A percentile compares a stretch with the other conserved stretches of the same genome.
These are phyloP conservation scores for Venturia asperata DNA, from an alignment of 2,329 filamentous ascomycete species.

Conservation along the genomic window DNA sequence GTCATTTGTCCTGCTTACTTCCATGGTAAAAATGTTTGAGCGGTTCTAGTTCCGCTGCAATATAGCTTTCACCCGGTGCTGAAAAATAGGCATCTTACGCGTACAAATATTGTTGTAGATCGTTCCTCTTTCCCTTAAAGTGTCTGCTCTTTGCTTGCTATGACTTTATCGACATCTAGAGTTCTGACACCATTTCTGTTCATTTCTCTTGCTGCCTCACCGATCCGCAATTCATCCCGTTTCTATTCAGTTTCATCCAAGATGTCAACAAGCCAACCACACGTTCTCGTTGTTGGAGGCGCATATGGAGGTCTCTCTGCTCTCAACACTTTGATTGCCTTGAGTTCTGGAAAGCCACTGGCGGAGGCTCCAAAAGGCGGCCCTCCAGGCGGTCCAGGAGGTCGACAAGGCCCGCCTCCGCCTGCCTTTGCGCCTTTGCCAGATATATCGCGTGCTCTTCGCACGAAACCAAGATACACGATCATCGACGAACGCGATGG, in stretches of 20 bases:
- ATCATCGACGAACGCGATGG: slow-evolving; percentile 75
- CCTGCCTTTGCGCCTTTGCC: neutral
- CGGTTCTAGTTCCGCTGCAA: slow-evolving; percentile 1
- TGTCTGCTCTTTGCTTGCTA: neutral
- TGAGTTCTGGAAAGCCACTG: slow-evolving; percentile 51
- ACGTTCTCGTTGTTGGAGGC: slow-evolving; percentile 60
- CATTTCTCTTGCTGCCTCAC: neutral
- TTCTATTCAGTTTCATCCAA: neutral
- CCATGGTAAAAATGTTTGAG: neutral
- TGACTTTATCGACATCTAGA: neutral
- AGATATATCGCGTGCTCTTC: slow-evolving; percentile 7
- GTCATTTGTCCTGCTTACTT: neutral
- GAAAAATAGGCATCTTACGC: neutral
- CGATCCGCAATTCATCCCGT: slow-evolving; percentile 1
- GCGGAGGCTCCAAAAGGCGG: slow-evolving; percentile 29
- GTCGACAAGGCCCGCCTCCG: slow-evolving; percentile 1
- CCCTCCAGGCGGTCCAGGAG: slow-evolving; percentile 28
- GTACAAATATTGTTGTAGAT: neutral
- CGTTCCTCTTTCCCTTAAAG: neutral
- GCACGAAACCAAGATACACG: slow-evolving; percentile 35
- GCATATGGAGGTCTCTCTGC: slow-evolving; percentile 65
- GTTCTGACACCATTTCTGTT: slow-evolving; percentile 4
- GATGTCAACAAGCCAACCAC: slow-evolving; percentile 14
- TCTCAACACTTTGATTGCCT: slow-evolving; percentile 60
- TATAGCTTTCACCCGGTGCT: slow-evolving; percentile 1